These are phyloP conservation scores for Penicillium fimorum DNA, from an alignment of 495 filamentous ascomycete species.

Conservation along the genomic window DNA sequence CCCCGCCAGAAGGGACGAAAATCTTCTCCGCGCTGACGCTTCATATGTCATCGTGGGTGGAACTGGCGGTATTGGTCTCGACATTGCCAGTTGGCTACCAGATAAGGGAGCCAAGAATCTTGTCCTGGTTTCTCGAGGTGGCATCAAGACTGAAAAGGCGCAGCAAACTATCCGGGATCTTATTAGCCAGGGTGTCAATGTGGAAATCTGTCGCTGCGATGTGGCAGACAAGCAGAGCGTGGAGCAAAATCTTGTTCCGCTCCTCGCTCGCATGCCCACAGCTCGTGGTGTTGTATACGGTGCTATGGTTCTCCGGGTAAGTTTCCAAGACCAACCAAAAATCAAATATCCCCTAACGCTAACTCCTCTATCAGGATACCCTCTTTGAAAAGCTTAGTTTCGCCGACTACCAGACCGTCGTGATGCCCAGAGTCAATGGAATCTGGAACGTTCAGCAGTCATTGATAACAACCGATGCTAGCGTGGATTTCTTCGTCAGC, in stretches of 20 bases:
- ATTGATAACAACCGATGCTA: slow-evolving; percentile 27
- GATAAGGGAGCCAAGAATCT: slow-evolving; percentile 56
- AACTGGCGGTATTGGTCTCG: slow-evolving; percentile 59
- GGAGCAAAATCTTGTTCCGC: slow-evolving; percentile 14
- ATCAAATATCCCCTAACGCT: background rate
- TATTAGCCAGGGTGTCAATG: slow-evolving; percentile 23
- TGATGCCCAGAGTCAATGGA: slow-evolving; percentile 48
- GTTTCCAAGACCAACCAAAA: background rate
- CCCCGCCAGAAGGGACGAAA: slow-evolving; percentile 23
- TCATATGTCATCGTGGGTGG: slow-evolving; percentile 51
- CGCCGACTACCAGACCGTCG: slow-evolving; percentile 40
- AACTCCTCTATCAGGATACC: slow-evolving; percentile 26
- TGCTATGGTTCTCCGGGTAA: slow-evolving; percentile 42
- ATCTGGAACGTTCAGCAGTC: slow-evolving; percentile 57
- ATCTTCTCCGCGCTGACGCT: slow-evolving; percentile 25
- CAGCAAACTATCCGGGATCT: slow-evolving; percentile 41
- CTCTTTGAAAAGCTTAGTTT: slow-evolving; percentile 48
- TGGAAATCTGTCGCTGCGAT: slow-evolving; percentile 31
- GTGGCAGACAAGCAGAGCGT: slow-evolving; percentile 23
- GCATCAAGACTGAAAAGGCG: slow-evolving; percentile 23
- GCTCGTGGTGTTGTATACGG: slow-evolving; percentile 40
- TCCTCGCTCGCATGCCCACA: slow-evolving; percentile 24
- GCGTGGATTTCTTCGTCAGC: slow-evolving; percentile 53
- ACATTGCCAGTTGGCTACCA: slow-evolving; percentile 60
- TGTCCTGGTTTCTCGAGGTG: slow-evolving; percentile 46